Evolutionary conservation across 805 yeast genomes (phyloP).

Genomic region (Hanseniaspora taiwanica): DNA sequence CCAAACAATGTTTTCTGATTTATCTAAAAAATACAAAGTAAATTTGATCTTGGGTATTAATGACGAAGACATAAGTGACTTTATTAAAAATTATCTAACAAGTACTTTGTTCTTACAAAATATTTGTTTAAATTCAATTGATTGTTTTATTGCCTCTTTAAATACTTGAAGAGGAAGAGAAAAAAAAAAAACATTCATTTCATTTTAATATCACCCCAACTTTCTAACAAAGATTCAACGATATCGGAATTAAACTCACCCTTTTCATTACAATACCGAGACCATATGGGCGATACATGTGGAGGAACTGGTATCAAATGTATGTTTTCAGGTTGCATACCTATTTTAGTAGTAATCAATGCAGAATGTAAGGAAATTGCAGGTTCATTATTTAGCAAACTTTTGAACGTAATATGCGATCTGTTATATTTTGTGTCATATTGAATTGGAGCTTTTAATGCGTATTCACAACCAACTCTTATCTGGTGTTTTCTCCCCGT

Average conservation of each 20-base stretch:
- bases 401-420: constrained; percentile 1
- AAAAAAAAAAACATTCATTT: not conserved
- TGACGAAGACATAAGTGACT: constrained; percentile 12
- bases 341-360: constrained; percentile 21
- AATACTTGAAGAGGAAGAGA: no score
- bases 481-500: constrained; percentile 32
- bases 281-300: constrained; percentile 17
- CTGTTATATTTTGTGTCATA: constrained; percentile 22
- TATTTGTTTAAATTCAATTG: constrained; percentile 20
- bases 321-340: constrained; percentile 12
- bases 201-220: constrained; percentile 9
- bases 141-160: constrained; percentile 1
- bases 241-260: constrained; percentile 17
- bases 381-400: not conserved
- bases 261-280: constrained; percentile 12
- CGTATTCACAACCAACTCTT: constrained; percentile 19
- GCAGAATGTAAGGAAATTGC: constrained; percentile 30
- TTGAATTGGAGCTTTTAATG: constrained; percentile 17
- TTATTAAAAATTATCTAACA: constrained; percentile 10
- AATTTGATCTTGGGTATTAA: constrained; percentile 12
- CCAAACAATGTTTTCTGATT: constrained; percentile 14
- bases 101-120: not conserved
- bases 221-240: constrained; percentile 9
- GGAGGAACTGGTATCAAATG: constrained; percentile 18
- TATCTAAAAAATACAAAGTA: constrained; percentile 7